Base-by-base conservation (phyloP, 352 stramenopile species). In the Phytophthora melonis region DNA sequence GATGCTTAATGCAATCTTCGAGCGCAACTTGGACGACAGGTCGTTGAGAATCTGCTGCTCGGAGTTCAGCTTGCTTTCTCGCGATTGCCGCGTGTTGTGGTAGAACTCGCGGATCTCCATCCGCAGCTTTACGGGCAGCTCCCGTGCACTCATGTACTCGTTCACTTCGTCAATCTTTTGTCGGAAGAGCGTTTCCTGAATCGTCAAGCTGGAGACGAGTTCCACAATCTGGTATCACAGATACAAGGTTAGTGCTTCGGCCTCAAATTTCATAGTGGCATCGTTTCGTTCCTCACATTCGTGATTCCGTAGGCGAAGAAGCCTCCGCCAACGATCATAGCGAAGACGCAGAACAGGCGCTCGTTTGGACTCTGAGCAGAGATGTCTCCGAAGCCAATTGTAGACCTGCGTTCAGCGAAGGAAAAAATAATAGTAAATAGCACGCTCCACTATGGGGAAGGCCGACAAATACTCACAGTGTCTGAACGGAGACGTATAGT, bases 281-380 rank as follows among this genome's bases (percentile, higher is more conserved):
- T 4, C 23, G 23, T 25, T 47, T 18, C 8, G 7, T 27, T 54
- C 47, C 78, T 60, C 74, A 94, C 87, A 59, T 93, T 94, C 21
- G 87, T 94, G 65, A 94, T 90, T 21, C 87, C 83, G 63, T 93
- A 94, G n/a, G 85, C 87, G 50, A 94, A 93, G 45, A 93, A 89
- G 19, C 85, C 83, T 14, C 78, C 84, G 53, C 87, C 85, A 21
- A 89, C 64, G 70, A 92, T 81, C 87, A 94, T 93, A 27, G 85
- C 84, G 41, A 90, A 85, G 10, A 94, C 86, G n/a, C 74, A 74
- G 57, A 93, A 94, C 18, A 92, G 66, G 7, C 87, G 80, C 63
- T 94, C 87, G 68, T 81, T 77, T 10, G 84, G 74, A 50, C 75
- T 92, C 13, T 75, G 64, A 5, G 76, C 71, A 11, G 80, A 65